phyloP scores from a whole-genome alignment of 108 stramenopile species.

The Skeletonema potamos region DNA sequence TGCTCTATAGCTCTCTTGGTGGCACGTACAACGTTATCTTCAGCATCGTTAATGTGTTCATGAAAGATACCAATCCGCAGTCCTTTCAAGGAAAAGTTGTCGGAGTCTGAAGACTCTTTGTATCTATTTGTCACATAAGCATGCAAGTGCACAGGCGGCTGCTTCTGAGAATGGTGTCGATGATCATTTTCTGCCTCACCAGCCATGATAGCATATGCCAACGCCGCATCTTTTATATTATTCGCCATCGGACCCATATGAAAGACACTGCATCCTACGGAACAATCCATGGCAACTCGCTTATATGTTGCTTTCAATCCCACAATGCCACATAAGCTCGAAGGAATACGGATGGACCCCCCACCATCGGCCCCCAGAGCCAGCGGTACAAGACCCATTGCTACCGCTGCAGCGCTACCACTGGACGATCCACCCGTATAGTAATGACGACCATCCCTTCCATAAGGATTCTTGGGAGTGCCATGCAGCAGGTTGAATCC shows the following conservation, averaged over 20 bases:
- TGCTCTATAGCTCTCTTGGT: constrained; percentile 32
- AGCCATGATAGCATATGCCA: constrained; percentile 50
- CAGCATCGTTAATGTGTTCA: constrained; percentile 38
- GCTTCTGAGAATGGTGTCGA: constrained; percentile 6
- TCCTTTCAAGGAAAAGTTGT: constrained; percentile 11
- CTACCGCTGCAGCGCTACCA: constrained; percentile 67
- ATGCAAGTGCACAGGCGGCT: constrained; percentile 26
- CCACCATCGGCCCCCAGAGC: constrained; percentile 74
- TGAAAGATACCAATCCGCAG: constrained; percentile 34
- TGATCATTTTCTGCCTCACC: constrained; percentile 18
- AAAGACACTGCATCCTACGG: constrained; percentile 8
- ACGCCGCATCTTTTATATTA: constrained; percentile 31
- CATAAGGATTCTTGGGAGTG: constrained; percentile 52
- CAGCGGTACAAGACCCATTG: constrained; percentile 60
- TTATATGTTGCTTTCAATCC: constrained; percentile 55
- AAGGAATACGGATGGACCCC: constrained; percentile 69
- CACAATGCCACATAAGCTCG: constrained; percentile 56
- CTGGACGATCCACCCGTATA: constrained; percentile 65
- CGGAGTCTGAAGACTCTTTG: background rate
- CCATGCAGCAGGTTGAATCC: constrained; percentile 43
- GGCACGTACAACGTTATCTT: constrained; percentile 11
- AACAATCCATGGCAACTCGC: constrained; percentile 32
- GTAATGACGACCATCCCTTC: constrained; percentile 17
- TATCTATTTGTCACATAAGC: constrained; percentile 6
- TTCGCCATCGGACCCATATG: constrained; percentile 50